A percentile compares a stretch with the other conserved stretches of the same genome.
These are phyloP conservation scores for Diophrys sp. DNA, from an alignment of 73 alveolate genomes.

Conservation along the genomic window DNA sequence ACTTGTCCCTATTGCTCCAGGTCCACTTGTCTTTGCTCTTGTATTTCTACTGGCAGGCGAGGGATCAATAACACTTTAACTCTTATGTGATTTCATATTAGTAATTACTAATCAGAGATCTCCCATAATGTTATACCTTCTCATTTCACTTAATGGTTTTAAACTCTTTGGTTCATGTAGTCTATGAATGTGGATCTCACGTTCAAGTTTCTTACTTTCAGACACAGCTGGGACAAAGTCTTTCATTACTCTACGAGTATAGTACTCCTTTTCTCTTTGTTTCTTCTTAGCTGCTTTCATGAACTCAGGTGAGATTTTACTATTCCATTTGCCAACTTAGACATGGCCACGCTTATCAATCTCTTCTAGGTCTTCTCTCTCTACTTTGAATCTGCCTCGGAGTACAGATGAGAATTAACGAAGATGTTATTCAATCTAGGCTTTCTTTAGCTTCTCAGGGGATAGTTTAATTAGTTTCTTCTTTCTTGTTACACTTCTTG, in stretches of 20 bases:
- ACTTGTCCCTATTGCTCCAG: no score
- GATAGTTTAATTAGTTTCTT: background rate
- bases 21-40: no score
- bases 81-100: no score
- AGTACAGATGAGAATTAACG: background rate
- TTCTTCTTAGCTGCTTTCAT: background rate
- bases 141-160: background rate
- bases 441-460: background rate
- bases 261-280: background rate
- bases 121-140: no score
- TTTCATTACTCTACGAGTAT: background rate
- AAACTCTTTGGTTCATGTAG: background rate
- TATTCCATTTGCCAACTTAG: background rate
- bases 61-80: no score
- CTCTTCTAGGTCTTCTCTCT: background rate
- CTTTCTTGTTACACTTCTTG: background rate
- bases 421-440: background rate
- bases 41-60: no score
- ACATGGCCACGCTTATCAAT: background rate
- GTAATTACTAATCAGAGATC: no score
- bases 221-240: background rate
- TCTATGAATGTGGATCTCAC: background rate
- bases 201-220: background rate
- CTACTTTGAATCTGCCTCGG: background rate
- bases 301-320: background rate